Base-by-base conservation (phyloP, 495 filamentous ascomycete genomes). In the Neurospora tetraspora region DNA sequence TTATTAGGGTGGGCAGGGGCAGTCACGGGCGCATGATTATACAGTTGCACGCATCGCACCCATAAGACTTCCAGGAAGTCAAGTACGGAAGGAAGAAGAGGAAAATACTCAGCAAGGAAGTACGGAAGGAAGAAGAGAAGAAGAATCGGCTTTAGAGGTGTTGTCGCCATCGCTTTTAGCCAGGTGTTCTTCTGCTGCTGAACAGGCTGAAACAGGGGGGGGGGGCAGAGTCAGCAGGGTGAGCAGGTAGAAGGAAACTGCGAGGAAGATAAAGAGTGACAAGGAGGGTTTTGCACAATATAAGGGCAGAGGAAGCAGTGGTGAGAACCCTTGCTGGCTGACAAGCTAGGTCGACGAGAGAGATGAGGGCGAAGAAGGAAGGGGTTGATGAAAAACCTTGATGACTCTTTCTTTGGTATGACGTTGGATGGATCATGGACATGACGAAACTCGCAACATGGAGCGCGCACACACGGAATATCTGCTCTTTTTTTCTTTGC, bases 1-100 rank as follows among this genome's bases (percentile, higher is more conserved):
- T 6, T 86, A 83, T 71, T 86, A 79, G 71, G 8, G 12, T 40
- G 61, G 6, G 31, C 37, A 27, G 27, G 7, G 12, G 34, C 71
- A 34, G 9, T 18, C n/a, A 4, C 7, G 18, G 12, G 5, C 12
- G 12, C 11, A 12, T 61, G 11, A 8, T 14, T 1, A 61, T 16
- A 16, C 2, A 16, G 5, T 34, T 5, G 6, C 27, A 65, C 11
- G 14, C 53, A 65, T 1, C 11, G 14, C 14, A 34, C 1, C 53
- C 11, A 10, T 10, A 6, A 6, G 0, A 8, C 12, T 23, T 31
- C 12, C 53, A 61, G 23, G 27, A 16, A 61, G 0, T 31, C 2
- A 31, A 16, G 20, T 27, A 61, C 2, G 2, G 12, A 31, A 16
- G 1, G 53, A 31, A 4, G 6, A 34, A 7, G 23, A 18, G 7